phyloP scores from a whole-genome alignment of 1,139 yeast genomes.

The Entelexis sorbosivorans region DNA sequence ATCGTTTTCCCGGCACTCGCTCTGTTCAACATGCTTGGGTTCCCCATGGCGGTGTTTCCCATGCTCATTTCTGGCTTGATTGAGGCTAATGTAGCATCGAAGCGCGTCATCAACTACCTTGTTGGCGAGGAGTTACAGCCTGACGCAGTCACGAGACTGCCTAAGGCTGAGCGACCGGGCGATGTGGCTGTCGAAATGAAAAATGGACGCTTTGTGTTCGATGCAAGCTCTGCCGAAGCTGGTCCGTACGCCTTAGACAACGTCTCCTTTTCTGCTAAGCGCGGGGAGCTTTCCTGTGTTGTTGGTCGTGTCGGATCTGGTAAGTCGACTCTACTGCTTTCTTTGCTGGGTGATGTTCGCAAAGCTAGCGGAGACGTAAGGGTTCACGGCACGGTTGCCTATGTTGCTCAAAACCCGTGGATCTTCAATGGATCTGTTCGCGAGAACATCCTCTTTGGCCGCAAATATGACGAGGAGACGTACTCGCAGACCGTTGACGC shows the following conservation, averaged over 20 bases:
- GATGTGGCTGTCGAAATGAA: conserved; percentile 59
- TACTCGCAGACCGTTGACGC: conserved; percentile 73
- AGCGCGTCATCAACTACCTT: conserved; percentile 64
- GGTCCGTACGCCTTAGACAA: conserved; percentile 66
- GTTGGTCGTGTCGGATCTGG: conserved; percentile 93
- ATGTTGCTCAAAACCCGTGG: conserved; percentile 93
- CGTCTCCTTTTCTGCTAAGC: conserved; percentile 56
- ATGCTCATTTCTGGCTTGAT: conserved; percentile 76
- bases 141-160: conserved; percentile 57
- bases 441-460: conserved; percentile 85
- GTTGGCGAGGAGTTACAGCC: conserved; percentile 68
- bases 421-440: conserved; percentile 87
- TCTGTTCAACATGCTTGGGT: conserved; percentile 60
- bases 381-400: conserved; percentile 72
- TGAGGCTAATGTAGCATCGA: conserved; percentile 82
- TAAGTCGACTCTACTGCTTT: conserved; percentile 75
- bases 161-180: conserved; percentile 44
- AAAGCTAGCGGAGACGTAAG: conserved; percentile 65
- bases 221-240: conserved; percentile 43
- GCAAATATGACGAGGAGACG: conserved; percentile 66
- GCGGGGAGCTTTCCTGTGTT: conserved; percentile 76
- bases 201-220: conserved; percentile 83
- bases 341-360: conserved; percentile 75
- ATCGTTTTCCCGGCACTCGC: conserved; percentile 92
- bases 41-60: conserved; percentile 92